Evolutionary conservation across 2,329 filamentous ascomycete genomes (phyloP).

Genomic region (Fusarium paranaense): DNA sequence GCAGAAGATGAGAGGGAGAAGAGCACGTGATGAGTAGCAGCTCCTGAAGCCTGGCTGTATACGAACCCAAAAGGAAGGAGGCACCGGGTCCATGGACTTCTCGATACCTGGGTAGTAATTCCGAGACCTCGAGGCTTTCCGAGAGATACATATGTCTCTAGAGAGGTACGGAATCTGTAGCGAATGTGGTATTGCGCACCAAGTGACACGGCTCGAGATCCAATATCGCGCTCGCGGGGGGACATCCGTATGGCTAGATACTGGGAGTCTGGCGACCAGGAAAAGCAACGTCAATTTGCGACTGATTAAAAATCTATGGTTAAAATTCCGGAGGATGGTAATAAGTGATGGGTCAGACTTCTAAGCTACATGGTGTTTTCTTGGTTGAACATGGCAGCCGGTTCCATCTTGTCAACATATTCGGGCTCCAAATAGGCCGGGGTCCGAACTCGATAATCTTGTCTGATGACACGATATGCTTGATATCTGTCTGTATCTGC

Average conservation of each 20-base stretch:
- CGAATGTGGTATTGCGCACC: neutral
- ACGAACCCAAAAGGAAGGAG: neutral
- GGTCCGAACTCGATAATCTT: conserved; percentile 5
- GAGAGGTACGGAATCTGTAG: neutral
- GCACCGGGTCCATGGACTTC: neutral
- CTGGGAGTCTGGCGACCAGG: neutral
- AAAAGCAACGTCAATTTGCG: neutral
- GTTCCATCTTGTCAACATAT: neutral
- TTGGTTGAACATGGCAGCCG: neutral
- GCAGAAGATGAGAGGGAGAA: neutral
- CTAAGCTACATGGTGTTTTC: neutral
- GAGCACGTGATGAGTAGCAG: neutral
- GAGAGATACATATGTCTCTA: neutral
- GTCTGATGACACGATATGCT: conserved; percentile 23
- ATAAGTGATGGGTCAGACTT: neutral
- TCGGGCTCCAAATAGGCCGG: neutral
- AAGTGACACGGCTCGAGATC: neutral
- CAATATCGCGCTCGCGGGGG: neutral
- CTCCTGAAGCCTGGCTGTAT: neutral
- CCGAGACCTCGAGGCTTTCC: neutral
- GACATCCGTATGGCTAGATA: neutral
- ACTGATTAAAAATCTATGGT: neutral
- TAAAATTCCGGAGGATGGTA: neutral
- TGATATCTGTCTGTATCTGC: conserved; percentile 49
- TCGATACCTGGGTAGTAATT: neutral